Evolutionary conservation across 176 grass and related monocot genomes (phyloP), one percentile per base, ranked within the genome.

Genomic region (Eleusine coracana): DNA sequence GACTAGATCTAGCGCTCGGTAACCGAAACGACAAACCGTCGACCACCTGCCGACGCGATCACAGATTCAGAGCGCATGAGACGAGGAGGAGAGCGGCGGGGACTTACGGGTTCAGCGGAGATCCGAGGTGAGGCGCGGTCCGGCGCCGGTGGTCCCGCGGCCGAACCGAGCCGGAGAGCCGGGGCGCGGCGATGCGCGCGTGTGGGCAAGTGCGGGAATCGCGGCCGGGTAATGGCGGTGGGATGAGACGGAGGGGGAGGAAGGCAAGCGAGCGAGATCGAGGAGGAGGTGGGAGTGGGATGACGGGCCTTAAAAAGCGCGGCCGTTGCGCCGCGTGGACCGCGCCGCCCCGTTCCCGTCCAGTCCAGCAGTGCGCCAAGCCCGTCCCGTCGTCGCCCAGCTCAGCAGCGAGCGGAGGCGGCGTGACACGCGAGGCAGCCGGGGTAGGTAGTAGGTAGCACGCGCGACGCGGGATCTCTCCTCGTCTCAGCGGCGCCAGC

Each of bases 301-400:
- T 25, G 70, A 6, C 18, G 70, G 59, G 60, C 8, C 70, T 64
- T 51, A 38, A 82, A 70, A 55, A 7, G 11, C 10, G 31, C 12
- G 27, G 58, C 70, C 70, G 80, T 39, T 39, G 34, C 58, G 80
- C 80, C 56, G 80, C 70, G 80, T 73, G 80, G 80, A 64, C 68
- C 55, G 39, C 51, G 25, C 68, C 23, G 20, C 36, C 23, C 10
- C 48, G 50, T 17, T 17, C 49, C 2, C 21, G 78, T 70, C 40
- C 18, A 10, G 52, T 60, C 38, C 10, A 18, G 37, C 49, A 10
- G n/a, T 62, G 25, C 74, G 39, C 55, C 55, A 17, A 52, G 44
- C 44, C 46, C 7, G 2, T 3, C 56, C 58, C 58, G 58, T 61
- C 58, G 58, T 61, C 21, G 60, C 60, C 60, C 60, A 63, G 60